Conservation (phyloP, 129 eudicot genomes). For the Daucus carota region DH1_v3.0 NC_030383.2:36853501-36854000, state of each 20-base stretch:
- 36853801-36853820: conserved; percentile 1
- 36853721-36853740: neutral
- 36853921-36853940: neutral
- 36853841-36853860: neutral
- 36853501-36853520: neutral
- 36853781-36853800: conserved; percentile 1
- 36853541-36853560: neutral
- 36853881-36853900: conserved; percentile 2
- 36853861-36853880: neutral
- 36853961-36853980: neutral
- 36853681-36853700: neutral
- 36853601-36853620: neutral
- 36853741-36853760: neutral
- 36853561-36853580: neutral
- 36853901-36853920: neutral
- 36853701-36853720: neutral
- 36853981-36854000: too few species aligned
- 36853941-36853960: neutral
- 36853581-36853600: neutral
- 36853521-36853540: neutral
- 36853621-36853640: neutral
- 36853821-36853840: neutral
- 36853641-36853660: conserved; percentile 1
- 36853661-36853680: conserved; percentile 1
- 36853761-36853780: neutral